A percentile compares a stretch with the other conserved stretches of the same genome.
phyloP scores from a whole-genome alignment of 75 land plant genomes.

The Pinus tabuliformis region DNA sequence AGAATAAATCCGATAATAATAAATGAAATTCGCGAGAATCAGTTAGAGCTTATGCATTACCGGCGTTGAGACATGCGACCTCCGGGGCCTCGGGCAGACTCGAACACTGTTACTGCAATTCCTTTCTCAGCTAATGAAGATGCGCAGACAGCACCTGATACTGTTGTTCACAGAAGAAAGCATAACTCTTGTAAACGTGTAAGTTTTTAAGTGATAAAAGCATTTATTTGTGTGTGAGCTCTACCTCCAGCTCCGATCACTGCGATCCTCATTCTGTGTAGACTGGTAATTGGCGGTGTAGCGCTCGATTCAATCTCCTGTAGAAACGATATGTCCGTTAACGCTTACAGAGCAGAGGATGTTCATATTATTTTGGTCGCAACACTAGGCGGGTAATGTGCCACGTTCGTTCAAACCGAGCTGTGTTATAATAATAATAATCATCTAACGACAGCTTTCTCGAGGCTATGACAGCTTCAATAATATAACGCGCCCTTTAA shows the following conservation, averaged over 20 bases:
- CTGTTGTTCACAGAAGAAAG: slow-evolving; percentile 20
- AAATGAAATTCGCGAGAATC: background rate
- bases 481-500: too few relatives aligned
- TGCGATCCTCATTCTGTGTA: slow-evolving; percentile 2
- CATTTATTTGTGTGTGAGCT: background rate
- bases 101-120: slow-evolving; percentile 66
- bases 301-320: background rate
- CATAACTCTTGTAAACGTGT: background rate
- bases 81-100: slow-evolving; percentile 78
- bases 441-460: too few relatives aligned
- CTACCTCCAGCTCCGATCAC: slow-evolving; percentile 13
- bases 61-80: slow-evolving; percentile 82
- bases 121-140: slow-evolving; percentile 59
- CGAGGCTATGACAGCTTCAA: too few relatives aligned
- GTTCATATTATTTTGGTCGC: too few relatives aligned
- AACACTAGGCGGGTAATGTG: too few relatives aligned
- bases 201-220: too few relatives aligned
- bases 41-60: slow-evolving; percentile 12
- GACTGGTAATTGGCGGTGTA: background rate
- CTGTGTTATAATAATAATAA: too few relatives aligned
- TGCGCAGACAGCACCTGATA: slow-evolving; percentile 77
- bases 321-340: background rate
- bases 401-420: too few relatives aligned
- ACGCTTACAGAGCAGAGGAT: too few relatives aligned
- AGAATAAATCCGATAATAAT: background rate